phyloP scores from a whole-genome alignment of 2,329 filamentous ascomycete genomes.

The Talaromyces sp. region DNA sequence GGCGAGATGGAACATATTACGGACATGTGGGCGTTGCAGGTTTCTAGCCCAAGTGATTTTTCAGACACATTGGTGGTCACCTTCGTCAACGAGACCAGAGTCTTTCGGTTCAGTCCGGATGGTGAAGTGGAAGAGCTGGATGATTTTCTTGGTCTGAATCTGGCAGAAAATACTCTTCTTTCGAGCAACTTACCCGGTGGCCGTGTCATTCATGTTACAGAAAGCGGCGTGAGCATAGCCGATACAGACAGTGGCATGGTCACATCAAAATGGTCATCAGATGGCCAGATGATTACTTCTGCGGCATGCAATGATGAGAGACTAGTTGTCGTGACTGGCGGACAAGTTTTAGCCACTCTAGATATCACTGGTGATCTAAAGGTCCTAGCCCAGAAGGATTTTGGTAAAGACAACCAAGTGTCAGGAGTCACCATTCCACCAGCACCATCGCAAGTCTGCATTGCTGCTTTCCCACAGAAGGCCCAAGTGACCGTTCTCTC shows the following conservation, averaged over 20 bases:
- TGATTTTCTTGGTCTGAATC: constrained; percentile 65
- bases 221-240: constrained; percentile 59
- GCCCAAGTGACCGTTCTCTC: constrained; percentile 73
- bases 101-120: constrained; percentile 70
- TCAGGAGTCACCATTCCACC: constrained; percentile 77
- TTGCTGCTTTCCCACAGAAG: constrained; percentile 85
- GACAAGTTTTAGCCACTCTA: constrained; percentile 68
- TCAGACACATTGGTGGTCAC: constrained; percentile 73
- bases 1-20: constrained; percentile 73
- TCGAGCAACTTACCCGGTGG: constrained; percentile 62
- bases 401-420: constrained; percentile 69
- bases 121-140: constrained; percentile 85
- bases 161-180: constrained; percentile 70
- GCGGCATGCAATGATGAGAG: constrained; percentile 70
- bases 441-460: constrained; percentile 62
- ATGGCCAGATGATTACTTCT: constrained; percentile 63
- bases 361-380: constrained; percentile 59
- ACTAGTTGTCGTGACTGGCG: constrained; percentile 71
- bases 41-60: constrained; percentile 41
- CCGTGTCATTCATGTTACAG: constrained; percentile 73
- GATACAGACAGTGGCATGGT: constrained; percentile 53
- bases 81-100: constrained; percentile 76
- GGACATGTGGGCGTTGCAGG: constrained; percentile 67
- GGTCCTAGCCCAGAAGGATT: constrained; percentile 57
- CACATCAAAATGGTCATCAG: constrained; percentile 47